phyloP scores from a whole-genome alignment of 148 eudicot genomes.

The Rhododendron williamsianum region DNA sequence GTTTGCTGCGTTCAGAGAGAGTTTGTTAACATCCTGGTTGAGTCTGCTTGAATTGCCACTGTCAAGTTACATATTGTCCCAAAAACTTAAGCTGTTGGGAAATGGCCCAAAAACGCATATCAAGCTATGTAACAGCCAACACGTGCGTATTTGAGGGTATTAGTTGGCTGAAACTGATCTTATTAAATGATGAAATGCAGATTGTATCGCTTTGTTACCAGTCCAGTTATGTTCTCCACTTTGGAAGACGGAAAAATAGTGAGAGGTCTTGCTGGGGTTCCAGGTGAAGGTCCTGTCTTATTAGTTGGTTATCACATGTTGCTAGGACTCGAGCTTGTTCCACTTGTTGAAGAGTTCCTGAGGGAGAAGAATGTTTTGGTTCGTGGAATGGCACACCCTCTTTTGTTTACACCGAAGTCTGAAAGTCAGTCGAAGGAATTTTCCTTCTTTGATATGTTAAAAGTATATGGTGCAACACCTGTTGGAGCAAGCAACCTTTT shows the following conservation, averaged over 20 bases:
- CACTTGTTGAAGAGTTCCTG: conserved; percentile 55
- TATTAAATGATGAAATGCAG: conserved; percentile 36
- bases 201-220: conserved; percentile 31
- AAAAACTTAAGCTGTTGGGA: no score
- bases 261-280: conserved; percentile 82
- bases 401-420: conserved; percentile 30
- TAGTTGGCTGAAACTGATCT: neutral
- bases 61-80: no score
- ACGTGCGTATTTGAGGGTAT: neutral
- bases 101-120: no score
- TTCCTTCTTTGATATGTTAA: conserved; percentile 42
- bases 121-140: no score
- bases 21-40: conserved; percentile 9
- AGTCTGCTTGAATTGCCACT: neutral
- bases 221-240: conserved; percentile 79
- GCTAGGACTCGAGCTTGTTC: conserved; percentile 67
- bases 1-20: neutral
- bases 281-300: conserved; percentile 82
- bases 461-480: conserved; percentile 69
- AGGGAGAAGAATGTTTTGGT: conserved; percentile 54
- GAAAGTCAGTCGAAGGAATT: conserved; percentile 24
- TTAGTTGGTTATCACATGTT: conserved; percentile 95
- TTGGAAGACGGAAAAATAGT: conserved; percentile 69
- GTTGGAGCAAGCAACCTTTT: conserved; percentile 65
- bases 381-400: conserved; percentile 88